Percentiles rank a stretch among this genome's conserved stretches.
phyloP scores from a whole-genome alignment of 2,329 filamentous ascomycete species.

The Fusarium drepaniforme region DNA sequence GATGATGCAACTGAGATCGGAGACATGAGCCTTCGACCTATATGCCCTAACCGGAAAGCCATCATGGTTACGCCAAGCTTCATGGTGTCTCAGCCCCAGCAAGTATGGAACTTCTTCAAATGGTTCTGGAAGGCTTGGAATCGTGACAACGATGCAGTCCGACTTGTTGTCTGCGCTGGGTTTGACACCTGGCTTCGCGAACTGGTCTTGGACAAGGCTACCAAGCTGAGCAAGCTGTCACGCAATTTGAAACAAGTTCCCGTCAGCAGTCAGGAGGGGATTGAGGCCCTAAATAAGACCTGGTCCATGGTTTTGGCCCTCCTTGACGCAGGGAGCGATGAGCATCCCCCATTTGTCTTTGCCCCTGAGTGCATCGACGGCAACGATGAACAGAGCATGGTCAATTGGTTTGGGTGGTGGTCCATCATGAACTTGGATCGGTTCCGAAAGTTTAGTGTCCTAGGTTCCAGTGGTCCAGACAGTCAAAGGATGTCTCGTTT shows the following conservation, averaged over 20 bases:
- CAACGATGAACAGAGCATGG: constrained; percentile 71
- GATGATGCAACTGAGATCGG: constrained; percentile 17
- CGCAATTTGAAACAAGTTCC: not conserved
- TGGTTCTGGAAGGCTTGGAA: constrained; percentile 48
- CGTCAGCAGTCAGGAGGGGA: constrained; percentile 9
- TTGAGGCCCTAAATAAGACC: constrained; percentile 41
- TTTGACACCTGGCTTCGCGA: constrained; percentile 47
- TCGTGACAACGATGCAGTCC: constrained; percentile 25
- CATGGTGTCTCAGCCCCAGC: constrained; percentile 52
- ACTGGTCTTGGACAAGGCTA: constrained; percentile 39
- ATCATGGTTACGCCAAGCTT: constrained; percentile 59
- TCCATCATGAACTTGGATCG: constrained; percentile 60
- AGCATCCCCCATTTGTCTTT: constrained; percentile 54
- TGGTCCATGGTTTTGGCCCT: constrained; percentile 36
- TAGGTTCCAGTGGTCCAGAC: constrained; percentile 58
- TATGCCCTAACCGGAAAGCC: constrained; percentile 49
- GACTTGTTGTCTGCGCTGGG: constrained; percentile 47
- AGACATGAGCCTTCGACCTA: constrained; percentile 43
- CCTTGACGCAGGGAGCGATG: constrained; percentile 21
- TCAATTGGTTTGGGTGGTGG: constrained; percentile 75
- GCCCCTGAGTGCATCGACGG: constrained; percentile 63
- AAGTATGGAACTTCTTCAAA: constrained; percentile 50
- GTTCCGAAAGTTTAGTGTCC: constrained; percentile 66
- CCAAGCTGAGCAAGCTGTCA: not conserved
- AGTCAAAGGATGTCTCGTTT: constrained; percentile 40